These are phyloP conservation scores for Bruguiera hainesii DNA, from an alignment of 441 rosid genomes.

Conservation along the genomic window DNA sequence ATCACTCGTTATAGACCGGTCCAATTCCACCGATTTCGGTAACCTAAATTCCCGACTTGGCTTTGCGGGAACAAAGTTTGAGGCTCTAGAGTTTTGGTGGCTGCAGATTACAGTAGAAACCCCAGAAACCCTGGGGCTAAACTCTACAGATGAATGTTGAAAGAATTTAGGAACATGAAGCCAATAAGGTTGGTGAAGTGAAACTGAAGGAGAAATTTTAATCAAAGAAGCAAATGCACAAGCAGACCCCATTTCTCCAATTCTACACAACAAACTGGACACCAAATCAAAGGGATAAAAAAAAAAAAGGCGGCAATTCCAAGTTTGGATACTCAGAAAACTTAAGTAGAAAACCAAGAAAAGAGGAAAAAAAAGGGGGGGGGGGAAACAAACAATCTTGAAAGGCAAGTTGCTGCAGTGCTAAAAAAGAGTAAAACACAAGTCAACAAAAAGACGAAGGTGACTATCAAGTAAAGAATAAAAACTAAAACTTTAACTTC, in stretches of 20 bases:
- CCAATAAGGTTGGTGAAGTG: slow-evolving; percentile 17
- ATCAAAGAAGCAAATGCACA: slow-evolving; percentile 36
- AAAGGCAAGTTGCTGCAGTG: too few relatives aligned
- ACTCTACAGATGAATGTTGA: slow-evolving; percentile 9
- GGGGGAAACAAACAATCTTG: too few relatives aligned
- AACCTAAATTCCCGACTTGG: slow-evolving; percentile 35
- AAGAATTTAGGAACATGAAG: slow-evolving; percentile 22
- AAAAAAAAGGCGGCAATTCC: not conserved
- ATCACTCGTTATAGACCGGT: slow-evolving; percentile 58
- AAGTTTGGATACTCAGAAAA: slow-evolving; percentile 11
- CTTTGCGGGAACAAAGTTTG: slow-evolving; percentile 26
- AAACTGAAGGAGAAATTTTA: slow-evolving; percentile 31
- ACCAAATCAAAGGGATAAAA: not conserved
- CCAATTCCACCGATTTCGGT: slow-evolving; percentile 57
- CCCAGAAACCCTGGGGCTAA: slow-evolving; percentile 24
- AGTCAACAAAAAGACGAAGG: not conserved
- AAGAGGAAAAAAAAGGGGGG: not conserved
- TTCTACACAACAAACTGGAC: not conserved
- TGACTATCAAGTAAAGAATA: not conserved
- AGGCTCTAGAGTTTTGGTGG: slow-evolving; percentile 27
- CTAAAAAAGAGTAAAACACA: not conserved
- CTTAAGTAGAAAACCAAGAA: not conserved
- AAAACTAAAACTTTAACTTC: not conserved
- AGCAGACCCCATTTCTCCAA: slow-evolving; percentile 42
- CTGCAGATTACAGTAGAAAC: slow-evolving; percentile 26